Base-by-base conservation (phyloP, 768 basidiomycete species). In the Suillus luteus region DNA sequence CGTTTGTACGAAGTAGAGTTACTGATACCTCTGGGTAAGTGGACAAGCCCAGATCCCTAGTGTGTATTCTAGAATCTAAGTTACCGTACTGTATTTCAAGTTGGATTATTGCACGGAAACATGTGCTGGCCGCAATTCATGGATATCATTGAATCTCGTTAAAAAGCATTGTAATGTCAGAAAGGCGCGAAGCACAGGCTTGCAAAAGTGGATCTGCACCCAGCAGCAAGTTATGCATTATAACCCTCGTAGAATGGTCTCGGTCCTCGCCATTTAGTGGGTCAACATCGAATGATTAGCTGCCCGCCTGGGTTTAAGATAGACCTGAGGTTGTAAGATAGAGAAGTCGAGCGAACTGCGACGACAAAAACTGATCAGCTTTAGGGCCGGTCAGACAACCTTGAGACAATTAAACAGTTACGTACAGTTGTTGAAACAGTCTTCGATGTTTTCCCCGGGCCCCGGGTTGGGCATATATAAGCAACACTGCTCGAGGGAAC, bases 231-330 rank as follows among this genome's bases (percentile, higher is more conserved):
- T 66, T 66, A 57, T 81, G 90, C 89, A 92, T 92, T 92, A 90
- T 86, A 85, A 85, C 84, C 83, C 78, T 83, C 27, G 31, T 24
- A 7, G 62, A 66, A 76, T 75, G 15, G 41, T 92, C 86, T 91
- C 74, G 89, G 86, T 89, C 86, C 80, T 83, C 82, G 86, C 90
- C 90, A 92, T 93, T 91, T 86, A 81, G 88, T 80, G 74, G 73
- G 77, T 69, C 81, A 80, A 81, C 81, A 79, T 79, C 62, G 72
- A 69, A 68, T 62, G 63, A 57, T 67, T 71, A 67, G 77, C 80
- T 77, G 81, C 77, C 81, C 83, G 79, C 88, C 86, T 89, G 89
- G 89, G 86, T 90, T 81, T 73, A 81, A 52, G 82, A 82, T 78
- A 77, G 80, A 85, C 84, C 86, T 69, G 38, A 27, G 72, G 70